These are phyloP conservation scores for Cercophora scortea DNA, from an alignment of 495 filamentous ascomycete species.

Conservation along the genomic window DNA sequence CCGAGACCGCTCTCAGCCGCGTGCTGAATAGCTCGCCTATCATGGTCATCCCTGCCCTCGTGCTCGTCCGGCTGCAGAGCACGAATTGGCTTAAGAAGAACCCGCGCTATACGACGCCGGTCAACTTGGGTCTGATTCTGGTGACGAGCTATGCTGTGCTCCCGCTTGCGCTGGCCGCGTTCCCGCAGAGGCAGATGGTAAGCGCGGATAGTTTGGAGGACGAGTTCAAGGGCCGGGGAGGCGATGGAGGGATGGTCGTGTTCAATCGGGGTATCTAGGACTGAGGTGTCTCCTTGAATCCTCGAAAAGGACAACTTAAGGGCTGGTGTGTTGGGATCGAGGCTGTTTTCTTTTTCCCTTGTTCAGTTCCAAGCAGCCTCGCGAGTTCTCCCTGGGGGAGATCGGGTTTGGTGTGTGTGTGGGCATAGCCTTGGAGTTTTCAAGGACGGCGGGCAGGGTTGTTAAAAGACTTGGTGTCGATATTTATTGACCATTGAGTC, in stretches of 20 bases:
- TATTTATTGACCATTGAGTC: no score
- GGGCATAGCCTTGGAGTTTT: no score
- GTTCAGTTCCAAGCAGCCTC: no score
- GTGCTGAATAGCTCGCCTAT: conserved; percentile 92
- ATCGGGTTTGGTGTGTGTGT: no score
- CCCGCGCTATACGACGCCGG: conserved; percentile 63
- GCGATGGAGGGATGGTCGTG: conserved; percentile 66
- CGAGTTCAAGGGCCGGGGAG: conserved; percentile 75
- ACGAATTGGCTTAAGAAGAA: conserved; percentile 59
- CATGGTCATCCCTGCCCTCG: conserved; percentile 86
- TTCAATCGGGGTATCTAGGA: conserved; percentile 83
- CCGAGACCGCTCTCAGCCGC: conserved; percentile 81
- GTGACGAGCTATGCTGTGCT: conserved; percentile 75
- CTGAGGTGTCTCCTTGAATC: no score
- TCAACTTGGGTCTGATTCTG: conserved; percentile 80
- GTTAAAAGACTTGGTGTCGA: no score
- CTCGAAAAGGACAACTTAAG: no score
- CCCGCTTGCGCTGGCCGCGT: conserved; percentile 79
- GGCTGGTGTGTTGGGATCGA: no score
- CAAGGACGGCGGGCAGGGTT: no score
- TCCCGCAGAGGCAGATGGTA: conserved; percentile 82
- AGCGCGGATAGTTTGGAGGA: conserved; percentile 64
- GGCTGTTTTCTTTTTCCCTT: no score
- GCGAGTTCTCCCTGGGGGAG: no score
- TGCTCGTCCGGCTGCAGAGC: conserved; percentile 75